A percentile compares a stretch with the other conserved stretches of the same genome.
These are phyloP conservation scores for Oryza glaberrima DNA, from an alignment of 176 grass and related monocot species.

Conservation along the genomic window DNA sequence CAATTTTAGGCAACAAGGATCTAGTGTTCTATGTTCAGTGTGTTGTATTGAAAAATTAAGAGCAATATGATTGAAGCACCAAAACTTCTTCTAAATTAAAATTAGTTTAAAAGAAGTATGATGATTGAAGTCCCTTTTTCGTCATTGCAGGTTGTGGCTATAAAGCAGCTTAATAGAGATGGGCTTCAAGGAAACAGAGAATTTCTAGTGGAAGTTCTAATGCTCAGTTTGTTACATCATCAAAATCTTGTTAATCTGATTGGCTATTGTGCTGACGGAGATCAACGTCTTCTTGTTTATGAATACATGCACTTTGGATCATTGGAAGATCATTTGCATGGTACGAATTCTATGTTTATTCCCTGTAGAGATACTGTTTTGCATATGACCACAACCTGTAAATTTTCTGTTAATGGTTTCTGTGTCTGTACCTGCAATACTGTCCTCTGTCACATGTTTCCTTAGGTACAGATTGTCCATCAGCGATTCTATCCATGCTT, in stretches of 20 bases:
- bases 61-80: not conserved
- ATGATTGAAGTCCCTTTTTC: not conserved
- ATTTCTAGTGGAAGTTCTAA: slow-evolving; percentile 46
- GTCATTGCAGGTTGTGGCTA: slow-evolving; percentile 74
- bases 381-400: slow-evolving; percentile 29
- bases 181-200: slow-evolving; percentile 93
- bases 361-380: slow-evolving; percentile 25
- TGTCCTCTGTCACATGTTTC: slow-evolving; percentile 44
- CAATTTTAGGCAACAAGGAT: slow-evolving; percentile 7
- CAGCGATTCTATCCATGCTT: slow-evolving; percentile 22
- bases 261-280: slow-evolving; percentile 88
- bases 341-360: slow-evolving; percentile 48
- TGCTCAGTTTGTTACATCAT: slow-evolving; percentile 80
- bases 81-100: not conserved
- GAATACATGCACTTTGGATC: slow-evolving; percentile 93
- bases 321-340: slow-evolving; percentile 91
- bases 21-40: not conserved
- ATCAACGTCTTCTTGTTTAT: slow-evolving; percentile 91
- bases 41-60: not conserved
- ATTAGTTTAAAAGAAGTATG: not conserved
- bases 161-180: slow-evolving; percentile 86
- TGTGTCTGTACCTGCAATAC: slow-evolving; percentile 19
- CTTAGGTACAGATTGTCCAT: slow-evolving; percentile 2
- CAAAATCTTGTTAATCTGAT: slow-evolving; percentile 86
- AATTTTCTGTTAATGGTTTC: slow-evolving; percentile 23